Conservation (phyloP, 2,329 filamentous ascomycete species). For the Neonectria punicea region DNA sequence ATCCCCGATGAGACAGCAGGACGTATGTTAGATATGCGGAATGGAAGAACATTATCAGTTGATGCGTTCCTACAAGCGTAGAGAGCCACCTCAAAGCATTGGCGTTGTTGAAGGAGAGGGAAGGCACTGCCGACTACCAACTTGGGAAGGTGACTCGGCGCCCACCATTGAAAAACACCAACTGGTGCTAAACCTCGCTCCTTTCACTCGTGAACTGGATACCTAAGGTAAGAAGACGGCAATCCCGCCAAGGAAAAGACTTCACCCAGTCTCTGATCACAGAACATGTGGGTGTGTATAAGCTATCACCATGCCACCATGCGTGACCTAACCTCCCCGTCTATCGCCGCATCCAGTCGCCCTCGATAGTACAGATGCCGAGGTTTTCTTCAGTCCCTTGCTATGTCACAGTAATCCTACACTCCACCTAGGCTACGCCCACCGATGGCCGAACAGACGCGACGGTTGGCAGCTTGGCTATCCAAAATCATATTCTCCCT, state of each 20-base stretch:
- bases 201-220: too few relatives aligned
- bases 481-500: conserved; percentile 5
- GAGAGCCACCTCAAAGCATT: too few relatives aligned
- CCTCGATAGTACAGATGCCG: background rate
- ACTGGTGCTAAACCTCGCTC: too few relatives aligned
- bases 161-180: too few relatives aligned
- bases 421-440: conserved; percentile 20
- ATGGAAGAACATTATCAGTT: too few relatives aligned
- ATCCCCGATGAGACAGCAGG: too few relatives aligned
- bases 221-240: too few relatives aligned
- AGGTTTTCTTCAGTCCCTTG: background rate
- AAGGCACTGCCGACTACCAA: too few relatives aligned
- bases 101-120: too few relatives aligned
- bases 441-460: background rate
- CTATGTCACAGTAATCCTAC: conserved; percentile 34
- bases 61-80: too few relatives aligned
- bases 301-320: background rate
- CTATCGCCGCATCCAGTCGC: conserved; percentile 5
- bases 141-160: too few relatives aligned
- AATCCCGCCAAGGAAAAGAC: background rate
- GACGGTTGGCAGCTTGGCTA: background rate
- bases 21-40: too few relatives aligned
- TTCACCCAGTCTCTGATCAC: background rate
- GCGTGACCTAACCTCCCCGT: background rate
- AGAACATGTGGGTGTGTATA: background rate